phyloP scores from a whole-genome alignment of 345 rosid genomes.

The Eucalyptus albens region DNA sequence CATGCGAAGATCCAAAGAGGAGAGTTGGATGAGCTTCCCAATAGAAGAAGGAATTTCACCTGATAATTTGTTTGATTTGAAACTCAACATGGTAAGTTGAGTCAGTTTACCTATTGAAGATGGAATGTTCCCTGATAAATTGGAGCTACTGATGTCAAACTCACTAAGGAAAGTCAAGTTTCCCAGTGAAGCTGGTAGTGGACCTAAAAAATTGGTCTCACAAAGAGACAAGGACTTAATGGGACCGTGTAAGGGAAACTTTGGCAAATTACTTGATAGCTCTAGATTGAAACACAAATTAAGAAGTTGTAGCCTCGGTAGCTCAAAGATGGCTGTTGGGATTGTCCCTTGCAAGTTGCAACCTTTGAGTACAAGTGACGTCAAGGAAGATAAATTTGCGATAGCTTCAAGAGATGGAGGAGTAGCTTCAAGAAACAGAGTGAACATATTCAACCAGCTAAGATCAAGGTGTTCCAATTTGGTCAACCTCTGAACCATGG shows the following conservation, averaged over 20 bases:
- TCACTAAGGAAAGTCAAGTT: accelerated
- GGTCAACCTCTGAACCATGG: not conserved
- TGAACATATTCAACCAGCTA: not conserved
- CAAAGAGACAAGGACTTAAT: not conserved
- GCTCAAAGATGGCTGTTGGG: not conserved
- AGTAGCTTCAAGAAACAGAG: too few relatives aligned
- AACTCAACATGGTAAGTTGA: not conserved
- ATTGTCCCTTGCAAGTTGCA: not conserved
- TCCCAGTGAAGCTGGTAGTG: not conserved
- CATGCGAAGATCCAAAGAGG: not conserved
- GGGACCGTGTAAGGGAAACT: not conserved
- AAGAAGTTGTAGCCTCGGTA: not conserved
- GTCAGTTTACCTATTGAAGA: not conserved
- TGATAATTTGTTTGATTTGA: not conserved
- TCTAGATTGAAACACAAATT: not conserved
- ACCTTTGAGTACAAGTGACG: not conserved
- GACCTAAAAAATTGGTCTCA: not conserved
- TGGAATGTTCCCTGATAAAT: not conserved
- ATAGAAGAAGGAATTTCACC: not conserved
- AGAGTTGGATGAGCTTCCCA: not conserved
- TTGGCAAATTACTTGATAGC: not conserved
- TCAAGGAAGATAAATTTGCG: not conserved
- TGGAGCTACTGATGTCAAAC: not conserved
- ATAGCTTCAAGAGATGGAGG: not conserved
- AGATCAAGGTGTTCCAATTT: not conserved